Percentiles rank a stretch among this genome's conserved stretches.
phyloP scores from a whole-genome alignment of 495 filamentous ascomycete genomes.

The Penicillium fimorum region DNA sequence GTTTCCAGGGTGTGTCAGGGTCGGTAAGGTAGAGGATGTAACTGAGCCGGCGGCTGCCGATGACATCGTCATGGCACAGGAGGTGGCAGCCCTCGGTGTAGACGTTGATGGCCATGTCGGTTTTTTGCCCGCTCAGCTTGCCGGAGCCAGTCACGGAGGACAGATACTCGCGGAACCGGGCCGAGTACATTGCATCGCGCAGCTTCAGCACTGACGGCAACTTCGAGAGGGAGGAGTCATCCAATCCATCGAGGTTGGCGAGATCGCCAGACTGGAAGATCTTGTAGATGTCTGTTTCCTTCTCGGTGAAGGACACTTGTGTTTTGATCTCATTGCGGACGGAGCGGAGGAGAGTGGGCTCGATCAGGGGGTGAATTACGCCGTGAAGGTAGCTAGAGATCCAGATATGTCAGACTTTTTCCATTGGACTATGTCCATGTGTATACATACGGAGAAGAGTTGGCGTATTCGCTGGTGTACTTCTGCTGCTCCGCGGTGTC shows the following conservation, averaged over 20 bases:
- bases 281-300: constrained; percentile 99
- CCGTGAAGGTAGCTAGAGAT: constrained; percentile 73
- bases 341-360: constrained; percentile 73
- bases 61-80: constrained; percentile 97
- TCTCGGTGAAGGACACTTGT: constrained; percentile 92
- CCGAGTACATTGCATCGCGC: constrained; percentile 89
- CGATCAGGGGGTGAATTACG: constrained; percentile 78
- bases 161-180: constrained; percentile 83
- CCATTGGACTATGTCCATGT: constrained; percentile 3
- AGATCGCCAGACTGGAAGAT: constrained; percentile 98
- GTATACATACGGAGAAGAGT: constrained; percentile 63
- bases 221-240: constrained; percentile 73
- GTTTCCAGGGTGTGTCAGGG: constrained; percentile 86
- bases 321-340: constrained; percentile 87
- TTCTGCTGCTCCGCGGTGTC: constrained; percentile 61
- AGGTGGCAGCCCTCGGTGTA: constrained; percentile 96
- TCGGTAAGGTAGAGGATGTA: constrained; percentile 97
- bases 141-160: constrained; percentile 81
- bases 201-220: constrained; percentile 83
- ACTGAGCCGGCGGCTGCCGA: constrained; percentile 86
- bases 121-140: constrained; percentile 86
- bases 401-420: constrained; percentile 11
- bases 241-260: constrained; percentile 92
- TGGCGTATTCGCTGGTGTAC: constrained; percentile 68
- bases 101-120: constrained; percentile 99